phyloP scores from a whole-genome alignment of 139 green algal species.

The Limnomonas spitsbergensis region DNA sequence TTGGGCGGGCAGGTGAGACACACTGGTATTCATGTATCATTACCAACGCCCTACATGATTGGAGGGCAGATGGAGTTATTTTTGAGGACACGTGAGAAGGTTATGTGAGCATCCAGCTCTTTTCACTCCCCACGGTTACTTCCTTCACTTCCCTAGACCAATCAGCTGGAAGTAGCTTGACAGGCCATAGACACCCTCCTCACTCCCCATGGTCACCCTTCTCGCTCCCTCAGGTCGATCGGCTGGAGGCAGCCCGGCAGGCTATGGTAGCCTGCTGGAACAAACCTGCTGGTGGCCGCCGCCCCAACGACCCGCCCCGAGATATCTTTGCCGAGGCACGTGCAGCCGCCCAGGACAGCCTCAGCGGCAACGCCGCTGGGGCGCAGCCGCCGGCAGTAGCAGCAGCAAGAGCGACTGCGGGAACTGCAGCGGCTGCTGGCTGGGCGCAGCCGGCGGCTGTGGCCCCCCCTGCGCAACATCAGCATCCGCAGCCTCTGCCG shows the following conservation, averaged over 20 bases:
- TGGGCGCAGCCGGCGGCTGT: too few species aligned
- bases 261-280: slow-evolving; percentile 33
- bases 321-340: slow-evolving; percentile 32
- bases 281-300: slow-evolving; percentile 34
- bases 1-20: slow-evolving; percentile 56
- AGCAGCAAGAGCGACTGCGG: slow-evolving; percentile 1
- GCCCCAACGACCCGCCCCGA: background rate
- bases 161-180: background rate
- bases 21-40: background rate
- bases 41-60: background rate
- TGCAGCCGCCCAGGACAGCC: slow-evolving; percentile 16
- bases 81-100: background rate
- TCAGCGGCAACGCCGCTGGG: background rate
- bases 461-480: too few species aligned
- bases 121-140: background rate
- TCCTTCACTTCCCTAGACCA: too few species aligned
- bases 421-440: too few species aligned
- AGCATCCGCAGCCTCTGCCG: too few species aligned
- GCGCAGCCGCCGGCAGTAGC: background rate
- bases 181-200: background rate
- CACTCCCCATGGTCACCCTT: background rate
- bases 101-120: background rate
- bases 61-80: background rate
- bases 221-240: slow-evolving; percentile 40
- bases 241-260: slow-evolving; percentile 44